Percentiles rank a stretch among this genome's conserved stretches.
phyloP scores from a whole-genome alignment of 2,329 filamentous ascomycete species.

The Exophiala calicioides region DNA sequence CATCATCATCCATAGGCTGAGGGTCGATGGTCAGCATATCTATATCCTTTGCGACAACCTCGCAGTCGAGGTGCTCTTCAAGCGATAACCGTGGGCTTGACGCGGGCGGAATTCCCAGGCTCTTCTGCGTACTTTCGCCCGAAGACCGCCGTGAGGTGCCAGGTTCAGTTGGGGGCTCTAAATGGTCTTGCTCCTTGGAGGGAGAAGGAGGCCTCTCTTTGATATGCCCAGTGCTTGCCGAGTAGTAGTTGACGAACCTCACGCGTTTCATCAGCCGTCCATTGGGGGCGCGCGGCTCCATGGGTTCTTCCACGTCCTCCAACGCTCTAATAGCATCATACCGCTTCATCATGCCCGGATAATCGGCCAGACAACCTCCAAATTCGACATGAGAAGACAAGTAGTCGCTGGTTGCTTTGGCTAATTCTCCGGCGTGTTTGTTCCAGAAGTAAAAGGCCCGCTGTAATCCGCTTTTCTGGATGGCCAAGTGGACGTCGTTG shows the following conservation, averaged over 20 bases:
- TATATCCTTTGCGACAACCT: constrained; percentile 35
- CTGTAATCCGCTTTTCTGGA: constrained; percentile 66
- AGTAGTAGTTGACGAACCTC: constrained; percentile 88
- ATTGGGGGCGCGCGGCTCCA: constrained; percentile 35
- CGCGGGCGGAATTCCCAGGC: constrained; percentile 6
- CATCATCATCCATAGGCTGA: too few species aligned
- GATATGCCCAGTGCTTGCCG: constrained; percentile 72
- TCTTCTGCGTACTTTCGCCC: constrained; percentile 9
- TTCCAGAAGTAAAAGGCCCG: constrained; percentile 72
- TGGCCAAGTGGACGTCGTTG: constrained; percentile 71
- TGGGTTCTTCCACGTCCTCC: constrained; percentile 67
- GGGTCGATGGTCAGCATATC: constrained; percentile 30
- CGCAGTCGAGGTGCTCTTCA: constrained; percentile 47
- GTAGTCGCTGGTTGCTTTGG: constrained; percentile 70
- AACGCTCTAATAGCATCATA: constrained; percentile 70
- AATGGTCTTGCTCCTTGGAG: not conserved
- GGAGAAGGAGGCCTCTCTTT: constrained; percentile 47
- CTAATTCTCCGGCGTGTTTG: constrained; percentile 75
- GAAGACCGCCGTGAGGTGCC: constrained; percentile 2
- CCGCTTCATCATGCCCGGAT: constrained; percentile 65
- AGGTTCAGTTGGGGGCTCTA: constrained; percentile 11
- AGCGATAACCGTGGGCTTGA: constrained; percentile 51
- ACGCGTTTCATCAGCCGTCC: constrained; percentile 50
- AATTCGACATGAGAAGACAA: constrained; percentile 82
- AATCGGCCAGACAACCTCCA: constrained; percentile 77